Base-by-base conservation (phyloP, 192 early-diverging fungal genomes). In the Entrophospora sp. region DNA sequence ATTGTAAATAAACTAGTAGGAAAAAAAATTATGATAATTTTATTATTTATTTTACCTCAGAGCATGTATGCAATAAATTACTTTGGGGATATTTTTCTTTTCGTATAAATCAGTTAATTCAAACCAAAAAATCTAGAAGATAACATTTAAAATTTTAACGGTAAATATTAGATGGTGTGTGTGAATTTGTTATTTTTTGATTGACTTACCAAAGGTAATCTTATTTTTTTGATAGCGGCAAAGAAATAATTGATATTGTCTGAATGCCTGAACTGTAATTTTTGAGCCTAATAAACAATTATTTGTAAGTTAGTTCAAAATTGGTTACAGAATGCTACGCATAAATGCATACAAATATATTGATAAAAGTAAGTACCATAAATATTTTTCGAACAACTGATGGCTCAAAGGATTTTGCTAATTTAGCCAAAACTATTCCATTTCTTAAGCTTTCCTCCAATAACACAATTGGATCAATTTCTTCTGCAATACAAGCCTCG, bases 171-270 rank as follows among this genome's bases (percentile, higher is more conserved):
- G n/a, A n/a, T n/a, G n/a, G n/a, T n/a, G n/a, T n/a, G n/a, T n/a
- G n/a, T n/a, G n/a, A n/a, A n/a, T n/a, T n/a, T n/a, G n/a, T n/a
- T n/a, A n/a, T n/a, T n/a, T n/a, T n/a, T n/a, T n/a, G n/a, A n/a
- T n/a, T n/a, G n/a, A 27, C 68, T n/a, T 71, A 88, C 89, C 65
- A 90, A 83, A 8, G 96, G 95, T 16, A 99, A 75, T 8, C 88
- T 83, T 27, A 93, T 86, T 48, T 82, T 78, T 49, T 80, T 78
- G 65, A 93, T 87, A 20, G 90, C 90, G 9, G 76, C 74, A 58
- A 99, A 87, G 45, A 97, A 87, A 61, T 83, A 95, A 76, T 98
- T 97, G 75, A 97, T 95, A 73, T 99, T 99, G 74, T 98, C 95
- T 1, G 97, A 96, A 69, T 94, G 93, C 45, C 91, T 84, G 75